Conservation (phyloP, 805 yeast species). For the Scheffersomyces lignosus region DNA sequence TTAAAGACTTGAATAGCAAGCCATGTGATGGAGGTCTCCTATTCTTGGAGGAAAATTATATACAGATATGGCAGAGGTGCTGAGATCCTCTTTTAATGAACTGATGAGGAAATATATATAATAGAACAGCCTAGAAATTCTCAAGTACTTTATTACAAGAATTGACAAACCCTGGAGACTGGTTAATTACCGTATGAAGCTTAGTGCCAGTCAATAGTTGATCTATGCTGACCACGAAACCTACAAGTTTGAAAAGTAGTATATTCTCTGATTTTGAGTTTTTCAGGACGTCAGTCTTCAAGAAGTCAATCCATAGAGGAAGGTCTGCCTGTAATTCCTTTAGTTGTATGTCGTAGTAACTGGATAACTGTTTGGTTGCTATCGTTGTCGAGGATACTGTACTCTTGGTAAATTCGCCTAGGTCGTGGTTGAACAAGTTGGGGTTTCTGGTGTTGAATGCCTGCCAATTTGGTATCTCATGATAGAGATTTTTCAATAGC, state of each 20-base stretch:
- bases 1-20: constrained; percentile 51
- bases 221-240: constrained; percentile 16
- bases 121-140: constrained; percentile 3
- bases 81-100: too few relatives aligned
- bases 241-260: constrained; percentile 12
- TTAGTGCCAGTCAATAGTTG: constrained; percentile 17
- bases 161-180: constrained; percentile 5
- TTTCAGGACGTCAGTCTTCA: constrained; percentile 2
- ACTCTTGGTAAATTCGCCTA: too few relatives aligned
- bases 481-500: constrained; percentile 15
- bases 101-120: neutral
- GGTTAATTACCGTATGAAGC: constrained; percentile 11
- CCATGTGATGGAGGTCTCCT: constrained; percentile 56
- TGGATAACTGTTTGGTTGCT: too few relatives aligned
- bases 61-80: constrained; percentile 64
- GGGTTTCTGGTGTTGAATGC: constrained; percentile 27
- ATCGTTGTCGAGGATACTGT: too few relatives aligned
- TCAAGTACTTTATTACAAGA: constrained; percentile 7
- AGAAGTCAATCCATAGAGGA: constrained; percentile 9
- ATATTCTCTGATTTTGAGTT: constrained; percentile 6
- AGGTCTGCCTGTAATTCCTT: constrained; percentile 11
- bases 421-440: constrained; percentile 16
- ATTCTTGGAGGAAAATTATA: constrained; percentile 59
- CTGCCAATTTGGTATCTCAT: constrained; percentile 25
- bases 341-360: constrained; percentile 8